Evolutionary conservation across 352 stramenopile genomes (phyloP), one percentile per base, ranked within the genome.

Genomic region (Elongisporangium senticosum): DNA sequence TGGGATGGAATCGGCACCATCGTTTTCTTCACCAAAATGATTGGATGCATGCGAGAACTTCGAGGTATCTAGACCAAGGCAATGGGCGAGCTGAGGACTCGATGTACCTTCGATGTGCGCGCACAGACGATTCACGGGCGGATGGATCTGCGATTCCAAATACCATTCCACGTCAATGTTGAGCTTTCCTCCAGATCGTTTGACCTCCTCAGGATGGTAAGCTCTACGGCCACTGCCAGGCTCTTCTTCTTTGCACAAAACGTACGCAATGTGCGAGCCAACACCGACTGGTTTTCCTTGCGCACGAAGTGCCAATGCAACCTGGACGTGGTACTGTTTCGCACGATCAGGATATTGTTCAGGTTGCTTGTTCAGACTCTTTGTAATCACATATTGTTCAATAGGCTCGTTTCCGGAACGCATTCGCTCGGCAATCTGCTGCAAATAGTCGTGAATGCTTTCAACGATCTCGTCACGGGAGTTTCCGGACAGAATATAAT

Each of bases 321-420:
- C 98, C 73, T 98, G 90, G 2, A 99, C 88, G 72, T 99, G 98
- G 59, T 91, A 89, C 67, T 99, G 92, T 59, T 94, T 95, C 55
- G 98, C 98, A 19, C 83, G 87, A 83, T 99, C 96, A 4, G 97
- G 95, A 62, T 98, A 98, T 61, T 99, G 94, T 67, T 98, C 96
- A 6, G 97, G 97, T 59, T 97, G 89, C 67, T 99, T 99, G 87
- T 98, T 99, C 21, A 99, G 79, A 28, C 96, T 98, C 79, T 99
- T 99, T 15, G 97, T 99, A 65, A 99, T 99, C 20, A 99, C 86
- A 71, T 98, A 99, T 75, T 99, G 95, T 43, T 97, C 89, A 28
- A 99, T 80, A 4, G 88, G 79, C 37, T 99, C 77, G 13, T 98
- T 86, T n/a, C 88, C 92, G 2, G 79, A 88, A n/a, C 96, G 83